Conservation (phyloP, 2,329 filamentous ascomycete genomes). For the Nigrospora sphaerica region DNA sequence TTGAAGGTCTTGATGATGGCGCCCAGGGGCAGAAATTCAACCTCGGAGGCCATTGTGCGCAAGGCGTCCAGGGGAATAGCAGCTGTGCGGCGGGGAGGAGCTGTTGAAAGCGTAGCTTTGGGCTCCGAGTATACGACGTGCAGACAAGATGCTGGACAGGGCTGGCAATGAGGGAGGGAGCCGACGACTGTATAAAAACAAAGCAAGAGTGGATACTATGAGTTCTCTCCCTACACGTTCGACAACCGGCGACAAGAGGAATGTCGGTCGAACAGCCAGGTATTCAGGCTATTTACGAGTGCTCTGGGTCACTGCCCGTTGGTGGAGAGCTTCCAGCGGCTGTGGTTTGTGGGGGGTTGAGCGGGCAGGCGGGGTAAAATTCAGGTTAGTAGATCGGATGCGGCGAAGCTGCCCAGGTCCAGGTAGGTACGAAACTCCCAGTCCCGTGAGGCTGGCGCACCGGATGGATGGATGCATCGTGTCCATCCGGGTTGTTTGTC, state of each 20-base stretch:
- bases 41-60: constrained; percentile 13
- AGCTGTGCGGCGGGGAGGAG: background rate
- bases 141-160: background rate
- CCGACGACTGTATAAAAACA: too few species aligned
- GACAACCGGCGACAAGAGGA: too few species aligned
- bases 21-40: constrained; percentile 65
- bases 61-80: background rate
- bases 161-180: background rate
- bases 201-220: too few species aligned
- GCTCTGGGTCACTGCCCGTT: background rate
- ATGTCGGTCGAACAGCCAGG: background rate
- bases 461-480: too few species aligned
- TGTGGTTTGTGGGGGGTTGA: too few species aligned
- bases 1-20: constrained; percentile 77
- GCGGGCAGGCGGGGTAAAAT: too few species aligned
- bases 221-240: too few species aligned
- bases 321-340: background rate
- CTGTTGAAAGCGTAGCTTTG: background rate
- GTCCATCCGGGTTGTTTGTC: too few species aligned
- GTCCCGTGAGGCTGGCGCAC: too few species aligned
- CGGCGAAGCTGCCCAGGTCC: too few species aligned
- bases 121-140: background rate
- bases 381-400: too few species aligned
- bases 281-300: constrained; percentile 4
- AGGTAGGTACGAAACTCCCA: too few species aligned